Base-by-base conservation (phyloP, 495 filamentous ascomycete species). In the Aspergillus affinis region DNA sequence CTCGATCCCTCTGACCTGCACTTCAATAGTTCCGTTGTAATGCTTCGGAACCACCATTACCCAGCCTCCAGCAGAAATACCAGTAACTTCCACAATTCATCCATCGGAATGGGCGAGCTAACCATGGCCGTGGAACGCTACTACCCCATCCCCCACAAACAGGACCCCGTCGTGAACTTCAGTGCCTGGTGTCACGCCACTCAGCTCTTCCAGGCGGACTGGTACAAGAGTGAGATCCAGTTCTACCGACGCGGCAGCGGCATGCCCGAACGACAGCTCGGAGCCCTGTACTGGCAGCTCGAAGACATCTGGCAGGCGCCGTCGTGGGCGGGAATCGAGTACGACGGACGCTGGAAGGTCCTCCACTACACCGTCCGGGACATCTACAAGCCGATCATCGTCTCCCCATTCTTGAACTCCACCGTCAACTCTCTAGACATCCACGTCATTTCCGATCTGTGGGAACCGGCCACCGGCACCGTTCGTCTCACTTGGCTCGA, bases 221-320 rank as follows among this genome's bases (percentile, higher is more conserved):
- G 83, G 65, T 88, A 88, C 71, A 82, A 79, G 48, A 79, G 73
- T 61, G 74, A 89, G 66, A 88, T 88, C 41, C 79, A 84, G 49
- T 88, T 84, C 73, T 88, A 89, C 64, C 85, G 86, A 6, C 77
- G 83, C 20, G 86, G 86, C 7, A 83, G 81, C 47, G 85, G 85
- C 1, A 68, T 78, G 65, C 84, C 82, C 0, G 78, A 88, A 49
- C 76, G 82, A 4, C 85, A 88, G 65, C 74, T 88, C 2, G 87
- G 87, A 0, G 79, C 79, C 6, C 66, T 89, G 8, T 89, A 89
- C 67, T 89, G 87, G 87, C 86, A 89, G 67, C 72, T 89, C 1
- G 83, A 89, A 60, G 86, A 88, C 69, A 84, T 88, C 64, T 88
- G 86, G 86, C 83, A 86, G 65, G 86, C 85, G 8, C 86, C 86